These are phyloP conservation scores for Symmetrospora coprosmae DNA, from an alignment of 768 basidiomycete genomes.

Conservation along the genomic window DNA sequence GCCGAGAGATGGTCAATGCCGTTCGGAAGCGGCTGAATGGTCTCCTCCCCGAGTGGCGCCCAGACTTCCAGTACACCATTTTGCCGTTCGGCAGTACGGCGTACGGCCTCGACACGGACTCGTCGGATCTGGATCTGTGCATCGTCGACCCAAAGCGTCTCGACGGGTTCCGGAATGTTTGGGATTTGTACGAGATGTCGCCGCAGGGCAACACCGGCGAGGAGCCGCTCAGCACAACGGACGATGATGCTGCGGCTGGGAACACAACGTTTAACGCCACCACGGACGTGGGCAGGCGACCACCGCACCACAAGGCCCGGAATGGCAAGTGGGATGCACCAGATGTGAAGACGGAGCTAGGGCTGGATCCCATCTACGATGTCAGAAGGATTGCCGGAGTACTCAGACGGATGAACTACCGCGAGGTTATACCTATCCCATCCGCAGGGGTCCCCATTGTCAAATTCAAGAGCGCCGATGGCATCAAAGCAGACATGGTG, in stretches of 20 bases:
- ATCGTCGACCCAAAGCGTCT: constrained; percentile 30
- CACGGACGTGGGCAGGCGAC: too few species aligned
- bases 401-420: neutral
- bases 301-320: too few species aligned
- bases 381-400: neutral
- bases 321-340: too few species aligned
- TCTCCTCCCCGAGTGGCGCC: neutral
- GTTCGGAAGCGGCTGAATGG: neutral
- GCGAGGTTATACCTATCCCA: constrained; percentile 34
- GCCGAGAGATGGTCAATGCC: neutral
- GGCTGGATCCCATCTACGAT: constrained; percentile 1
- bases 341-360: neutral
- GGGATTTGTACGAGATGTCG: constrained; percentile 6
- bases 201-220: neutral
- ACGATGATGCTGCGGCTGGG: too few species aligned
- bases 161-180: constrained; percentile 28
- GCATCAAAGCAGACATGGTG: constrained; percentile 27
- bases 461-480: constrained; percentile 28
- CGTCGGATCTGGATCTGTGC: constrained; percentile 32
- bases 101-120: constrained; percentile 28
- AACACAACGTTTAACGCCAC: too few species aligned
- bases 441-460: constrained; percentile 28
- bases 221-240: neutral
- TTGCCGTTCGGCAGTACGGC: constrained; percentile 29
- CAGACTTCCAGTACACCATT: constrained; percentile 20